Evolutionary conservation across 192 early-diverging fungal species (phyloP).

Genomic region (Chytriomyces hyalinus): DNA sequence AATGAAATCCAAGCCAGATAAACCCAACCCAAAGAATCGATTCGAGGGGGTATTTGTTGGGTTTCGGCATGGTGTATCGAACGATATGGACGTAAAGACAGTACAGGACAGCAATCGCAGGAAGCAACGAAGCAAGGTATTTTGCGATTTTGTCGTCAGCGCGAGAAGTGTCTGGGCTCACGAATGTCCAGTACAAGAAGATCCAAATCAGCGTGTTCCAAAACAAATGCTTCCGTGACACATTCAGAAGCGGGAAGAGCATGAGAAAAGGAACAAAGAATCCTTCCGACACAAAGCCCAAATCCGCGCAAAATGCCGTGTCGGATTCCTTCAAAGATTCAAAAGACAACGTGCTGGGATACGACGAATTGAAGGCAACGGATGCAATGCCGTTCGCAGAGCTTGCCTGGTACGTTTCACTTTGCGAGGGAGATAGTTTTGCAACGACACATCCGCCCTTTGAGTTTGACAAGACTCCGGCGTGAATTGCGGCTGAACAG

Average conservation of each 20-base stretch:
- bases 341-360: slow-evolving; percentile 36
- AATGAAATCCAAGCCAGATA: slow-evolving; percentile 41
- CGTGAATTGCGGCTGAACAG: slow-evolving; percentile 42
- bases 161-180: slow-evolving; percentile 34
- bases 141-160: slow-evolving; percentile 22
- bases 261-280: slow-evolving; percentile 31
- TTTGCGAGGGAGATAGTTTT: slow-evolving; percentile 22
- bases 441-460: slow-evolving; percentile 42
- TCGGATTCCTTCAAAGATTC: background rate
- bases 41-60: slow-evolving; percentile 37
- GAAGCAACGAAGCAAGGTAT: slow-evolving; percentile 30
- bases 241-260: slow-evolving; percentile 37
- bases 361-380: slow-evolving; percentile 38
- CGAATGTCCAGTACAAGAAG: slow-evolving; percentile 34
- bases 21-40: slow-evolving; percentile 29
- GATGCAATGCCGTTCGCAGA: slow-evolving; percentile 37
- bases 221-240: slow-evolving; percentile 12
- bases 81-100: slow-evolving; percentile 30
- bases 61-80: slow-evolving; percentile 17
- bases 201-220: slow-evolving; percentile 23
- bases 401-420: slow-evolving; percentile 5
- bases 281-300: slow-evolving; percentile 36
- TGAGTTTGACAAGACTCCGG: slow-evolving; percentile 34
- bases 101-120: slow-evolving; percentile 34
- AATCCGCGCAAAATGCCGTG: slow-evolving; percentile 40